phyloP scores from a whole-genome alignment of 441 rosid species.

The Corymbia calophylla region DNA sequence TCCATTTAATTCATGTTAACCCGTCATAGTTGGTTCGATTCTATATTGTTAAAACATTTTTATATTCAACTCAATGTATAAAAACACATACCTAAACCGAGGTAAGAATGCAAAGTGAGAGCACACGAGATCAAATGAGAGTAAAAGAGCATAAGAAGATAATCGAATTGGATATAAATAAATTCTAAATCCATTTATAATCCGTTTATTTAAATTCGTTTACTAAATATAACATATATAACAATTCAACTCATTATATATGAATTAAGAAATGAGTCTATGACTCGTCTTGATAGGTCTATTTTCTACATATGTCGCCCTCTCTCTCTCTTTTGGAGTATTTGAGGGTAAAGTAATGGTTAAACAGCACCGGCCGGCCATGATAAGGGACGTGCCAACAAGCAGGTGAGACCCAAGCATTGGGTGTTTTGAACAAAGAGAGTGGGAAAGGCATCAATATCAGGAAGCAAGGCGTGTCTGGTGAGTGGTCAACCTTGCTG shows the following conservation, averaged over 20 bases:
- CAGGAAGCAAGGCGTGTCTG: neutral
- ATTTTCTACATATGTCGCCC: neutral
- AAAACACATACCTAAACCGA: fast-evolving
- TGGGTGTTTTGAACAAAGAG: neutral
- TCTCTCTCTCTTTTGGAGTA: neutral
- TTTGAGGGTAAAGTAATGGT: neutral
- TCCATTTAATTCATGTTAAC: fast-evolving
- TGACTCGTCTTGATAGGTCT: fast-evolving
- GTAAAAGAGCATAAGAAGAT: fast-evolving
- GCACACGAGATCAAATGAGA: fast-evolving
- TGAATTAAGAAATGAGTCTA: too few species aligned
- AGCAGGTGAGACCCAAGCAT: neutral
- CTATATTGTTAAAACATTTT: fast-evolving
- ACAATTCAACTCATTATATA: neutral
- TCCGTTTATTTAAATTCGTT: fast-evolving
- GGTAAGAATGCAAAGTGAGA: fast-evolving
- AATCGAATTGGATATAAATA: too few species aligned
- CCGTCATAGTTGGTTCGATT: too few species aligned
- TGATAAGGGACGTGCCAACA: neutral
- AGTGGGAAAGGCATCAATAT: neutral
- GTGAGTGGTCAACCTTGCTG: neutral
- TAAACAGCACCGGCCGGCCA: neutral
- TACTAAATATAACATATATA: too few species aligned
- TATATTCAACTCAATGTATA: neutral
- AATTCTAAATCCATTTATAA: too few species aligned